Conservation (phyloP, 1,139 yeast genomes). For the Nakaseomyces glabratus region DNA sequence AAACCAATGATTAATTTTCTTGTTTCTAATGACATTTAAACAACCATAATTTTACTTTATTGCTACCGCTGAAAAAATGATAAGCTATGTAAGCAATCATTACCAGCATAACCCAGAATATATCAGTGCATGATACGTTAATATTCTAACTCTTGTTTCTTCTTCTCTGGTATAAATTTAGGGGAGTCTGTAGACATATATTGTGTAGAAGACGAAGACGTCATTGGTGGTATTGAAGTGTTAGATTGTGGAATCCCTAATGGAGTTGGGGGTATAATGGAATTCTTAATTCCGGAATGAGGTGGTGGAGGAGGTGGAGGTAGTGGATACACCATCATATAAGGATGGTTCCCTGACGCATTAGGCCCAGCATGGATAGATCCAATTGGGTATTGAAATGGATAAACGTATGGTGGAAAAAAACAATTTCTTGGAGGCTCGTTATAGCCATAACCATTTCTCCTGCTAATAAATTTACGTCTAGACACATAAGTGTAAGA, state of each 20-base stretch:
- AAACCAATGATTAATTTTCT: too few species aligned
- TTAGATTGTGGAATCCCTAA: constrained; percentile 5
- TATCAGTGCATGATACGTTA: too few species aligned
- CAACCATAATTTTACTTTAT: too few species aligned
- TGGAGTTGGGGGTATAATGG: constrained; percentile 7
- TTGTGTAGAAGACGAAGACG: constrained; percentile 2
- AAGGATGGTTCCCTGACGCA: constrained; percentile 19
- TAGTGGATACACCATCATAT: constrained; percentile 28
- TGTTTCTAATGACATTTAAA: too few species aligned
- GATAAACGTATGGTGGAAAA: constrained; percentile 26
- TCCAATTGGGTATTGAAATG: constrained; percentile 26
- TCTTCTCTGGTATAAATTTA: constrained; percentile 4
- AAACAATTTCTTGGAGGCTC: constrained; percentile 23
- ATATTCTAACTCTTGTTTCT: constrained; percentile 4
- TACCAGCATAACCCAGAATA: too few species aligned
- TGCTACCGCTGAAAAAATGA: too few species aligned
- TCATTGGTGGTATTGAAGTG: not conserved
- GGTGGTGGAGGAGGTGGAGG: constrained; percentile 27
- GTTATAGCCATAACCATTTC: constrained; percentile 11
- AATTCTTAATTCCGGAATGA: constrained; percentile 13
- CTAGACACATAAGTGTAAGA: constrained; percentile 5
- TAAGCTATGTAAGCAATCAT: too few species aligned
- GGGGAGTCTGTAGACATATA: constrained; percentile 4
- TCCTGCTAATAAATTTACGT: constrained; percentile 11
- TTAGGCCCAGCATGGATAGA: constrained; percentile 19